These are phyloP conservation scores for Melocanna baccifera DNA, from an alignment of 176 grass and related monocot genomes.

Conservation along the genomic window DNA sequence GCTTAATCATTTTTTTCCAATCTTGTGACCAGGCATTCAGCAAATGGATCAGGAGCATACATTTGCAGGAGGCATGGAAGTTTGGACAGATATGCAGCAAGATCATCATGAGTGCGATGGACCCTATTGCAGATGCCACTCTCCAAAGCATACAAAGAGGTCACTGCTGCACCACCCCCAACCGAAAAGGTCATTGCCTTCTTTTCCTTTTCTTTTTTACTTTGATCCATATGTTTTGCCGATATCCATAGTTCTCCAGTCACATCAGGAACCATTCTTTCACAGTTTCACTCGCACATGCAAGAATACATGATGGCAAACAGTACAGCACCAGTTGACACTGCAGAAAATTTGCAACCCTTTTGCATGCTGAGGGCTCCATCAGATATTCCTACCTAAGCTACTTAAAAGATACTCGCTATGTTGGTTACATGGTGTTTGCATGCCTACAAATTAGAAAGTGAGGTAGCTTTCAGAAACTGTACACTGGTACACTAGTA, in stretches of 20 bases:
- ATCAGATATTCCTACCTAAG: conserved; percentile 21
- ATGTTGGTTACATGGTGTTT: background rate
- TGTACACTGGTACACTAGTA: background rate
- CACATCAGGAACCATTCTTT: conserved; percentile 49
- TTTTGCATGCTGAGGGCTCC: background rate
- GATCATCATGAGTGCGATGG: conserved; percentile 29
- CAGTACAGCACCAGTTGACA: conserved; percentile 19
- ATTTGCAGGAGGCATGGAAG: conserved; percentile 45
- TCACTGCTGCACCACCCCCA: conserved; percentile 32
- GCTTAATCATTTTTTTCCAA: conserved; percentile 9
- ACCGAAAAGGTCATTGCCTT: conserved; percentile 56
- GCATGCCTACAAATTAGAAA: conserved; percentile 6
- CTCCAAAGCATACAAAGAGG: conserved; percentile 31
- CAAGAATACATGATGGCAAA: background rate
- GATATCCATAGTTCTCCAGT: conserved; percentile 23
- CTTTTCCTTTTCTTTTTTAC: conserved; percentile 15
- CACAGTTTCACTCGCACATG: conserved; percentile 4
- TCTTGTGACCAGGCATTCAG: conserved; percentile 30
- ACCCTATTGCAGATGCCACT: conserved; percentile 31
- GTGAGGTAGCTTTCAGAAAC: background rate
- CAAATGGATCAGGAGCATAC: conserved; percentile 35
- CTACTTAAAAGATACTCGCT: background rate
- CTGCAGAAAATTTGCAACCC: conserved; percentile 1
- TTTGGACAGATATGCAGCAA: conserved; percentile 41
- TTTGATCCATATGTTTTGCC: background rate